Base-by-base conservation (phyloP, 495 filamentous ascomycete genomes). In the Achaetomiella virescens region DNA sequence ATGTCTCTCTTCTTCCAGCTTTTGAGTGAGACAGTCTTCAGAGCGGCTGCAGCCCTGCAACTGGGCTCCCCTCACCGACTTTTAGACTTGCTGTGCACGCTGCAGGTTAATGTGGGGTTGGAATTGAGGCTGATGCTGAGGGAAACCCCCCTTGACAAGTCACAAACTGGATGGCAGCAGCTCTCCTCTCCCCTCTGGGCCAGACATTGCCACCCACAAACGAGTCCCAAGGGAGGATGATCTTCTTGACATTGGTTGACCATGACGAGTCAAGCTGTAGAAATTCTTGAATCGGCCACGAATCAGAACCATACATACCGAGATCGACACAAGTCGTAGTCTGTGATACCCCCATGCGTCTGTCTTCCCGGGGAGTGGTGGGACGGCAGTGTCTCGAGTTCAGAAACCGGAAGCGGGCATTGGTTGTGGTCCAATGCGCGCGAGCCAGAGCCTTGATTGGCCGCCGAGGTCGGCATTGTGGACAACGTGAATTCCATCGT, bases 321-420 rank as follows among this genome's bases (percentile, higher is more conserved):
- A 61, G 54, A 52, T 51, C 52, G 54, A 56, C 47, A 38, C 29
- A 37, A 29, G 27, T 29, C 38, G 27, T 31, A 4, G 4, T 9
- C 9, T 31, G 38, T 62, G 41, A 42, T 36, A 54, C 54, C 52
- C 61, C 46, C 35, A 29, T 48, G 35, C 41, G 29, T 31, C 27
- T 31, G 5, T 31, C 38, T 52, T 44, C 48, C 59, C 49, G 44
- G 62, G 62, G 58, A 59, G 59, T 45, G 52, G 52, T 57, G 59
- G 62, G 59, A 51, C 55, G 18, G 40, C 38, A 60, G 22, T 20
- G 27, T 31, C 27, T 31, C 27, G 9, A 31, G 27, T 25, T 36
- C 24, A 47, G 46, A 51, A 20, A 38, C 22, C 21, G 20, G 22
- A 20, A 17, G 6, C 24, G 52, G 24, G 44, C 45, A 40, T 52